Percentiles rank a stretch among this genome's conserved stretches.
Evolutionary conservation across 169 alveolate genomes (phyloP).

Genomic region (Cryptosporidium tyzzeri): DNA sequence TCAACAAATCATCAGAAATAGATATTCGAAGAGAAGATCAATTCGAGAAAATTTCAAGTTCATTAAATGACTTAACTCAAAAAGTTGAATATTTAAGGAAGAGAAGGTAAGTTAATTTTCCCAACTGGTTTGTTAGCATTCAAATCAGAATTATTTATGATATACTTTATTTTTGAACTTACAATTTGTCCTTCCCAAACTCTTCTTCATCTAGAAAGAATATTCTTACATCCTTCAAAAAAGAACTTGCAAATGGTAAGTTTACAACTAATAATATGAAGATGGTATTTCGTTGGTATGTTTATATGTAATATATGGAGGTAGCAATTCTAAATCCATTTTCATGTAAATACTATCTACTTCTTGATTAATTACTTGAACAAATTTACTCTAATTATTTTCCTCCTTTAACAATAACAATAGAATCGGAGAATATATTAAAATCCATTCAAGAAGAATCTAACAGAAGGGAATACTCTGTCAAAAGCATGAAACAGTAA

Average conservation of each 20-base stretch:
- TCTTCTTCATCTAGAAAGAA: constrained; percentile 6
- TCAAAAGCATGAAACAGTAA: constrained; percentile 45
- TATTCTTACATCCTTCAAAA: neutral
- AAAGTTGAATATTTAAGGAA: constrained; percentile 43
- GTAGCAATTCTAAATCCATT: neutral
- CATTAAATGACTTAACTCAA: constrained; percentile 49
- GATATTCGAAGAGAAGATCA: constrained; percentile 61
- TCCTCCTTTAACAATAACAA: neutral
- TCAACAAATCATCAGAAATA: constrained; percentile 15
- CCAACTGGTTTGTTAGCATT: neutral
- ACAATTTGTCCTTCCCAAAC: too few relatives aligned
- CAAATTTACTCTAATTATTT: neutral
- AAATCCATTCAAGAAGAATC: constrained; percentile 9
- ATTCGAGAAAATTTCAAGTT: constrained; percentile 37
- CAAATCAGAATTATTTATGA: too few relatives aligned
- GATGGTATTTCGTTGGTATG: neutral
- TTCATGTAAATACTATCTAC: neutral
- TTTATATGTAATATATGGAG: too few relatives aligned
- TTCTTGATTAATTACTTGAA: neutral
- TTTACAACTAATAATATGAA: neutral
- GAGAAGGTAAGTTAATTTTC: constrained; percentile 30
- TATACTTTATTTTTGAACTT: neutral
- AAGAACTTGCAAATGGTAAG: constrained; percentile 20
- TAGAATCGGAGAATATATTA: constrained; percentile 3
- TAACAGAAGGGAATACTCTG: constrained; percentile 18